Evolutionary conservation across 1,284 basidiomycete genomes (phyloP).

Genomic region (Hemileia vastatrix): DNA sequence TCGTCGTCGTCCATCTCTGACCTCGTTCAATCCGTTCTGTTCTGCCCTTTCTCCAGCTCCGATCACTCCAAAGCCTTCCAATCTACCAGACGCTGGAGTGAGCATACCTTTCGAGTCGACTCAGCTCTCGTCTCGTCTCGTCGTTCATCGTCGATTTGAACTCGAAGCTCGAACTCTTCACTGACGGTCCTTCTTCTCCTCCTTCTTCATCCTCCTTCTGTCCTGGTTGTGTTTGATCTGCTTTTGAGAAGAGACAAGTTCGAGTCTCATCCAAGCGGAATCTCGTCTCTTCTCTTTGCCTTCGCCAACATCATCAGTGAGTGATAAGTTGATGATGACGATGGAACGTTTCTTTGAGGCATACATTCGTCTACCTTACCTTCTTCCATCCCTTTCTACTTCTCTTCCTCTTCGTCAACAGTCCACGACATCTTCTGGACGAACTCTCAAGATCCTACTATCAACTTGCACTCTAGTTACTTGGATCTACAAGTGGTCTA

Average conservation of each 20-base stretch:
- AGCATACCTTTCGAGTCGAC: no score
- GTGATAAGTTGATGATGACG: conserved; percentile 27
- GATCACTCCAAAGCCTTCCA: conserved; percentile 12
- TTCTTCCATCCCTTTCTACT: no score
- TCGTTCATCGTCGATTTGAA: no score
- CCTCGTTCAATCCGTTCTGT: no score
- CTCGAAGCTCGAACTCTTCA: no score
- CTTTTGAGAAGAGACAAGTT: conserved; percentile 18
- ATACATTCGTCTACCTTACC: no score
- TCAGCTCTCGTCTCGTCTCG: no score
- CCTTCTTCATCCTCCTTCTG: no score
- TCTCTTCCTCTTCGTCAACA: no score
- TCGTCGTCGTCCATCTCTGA: no score
- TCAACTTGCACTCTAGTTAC: conserved; percentile 35
- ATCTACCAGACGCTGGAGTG: conserved; percentile 21
- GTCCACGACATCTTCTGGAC: conserved; percentile 11
- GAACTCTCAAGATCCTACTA: conserved; percentile 26
- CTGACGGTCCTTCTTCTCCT: no score
- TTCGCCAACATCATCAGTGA: conserved; percentile 38
- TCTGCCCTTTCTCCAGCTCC: conserved; percentile 4
- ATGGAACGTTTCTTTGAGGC: no score
- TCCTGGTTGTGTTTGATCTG: conserved; percentile 19
- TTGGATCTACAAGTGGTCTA: conserved; percentile 35
- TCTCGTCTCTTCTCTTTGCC: conserved; percentile 33
- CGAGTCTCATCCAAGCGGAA: conserved; percentile 29